These are phyloP conservation scores for Wickerhamiella qilinensis DNA, from an alignment of 805 yeast species.

Conservation along the genomic window DNA sequence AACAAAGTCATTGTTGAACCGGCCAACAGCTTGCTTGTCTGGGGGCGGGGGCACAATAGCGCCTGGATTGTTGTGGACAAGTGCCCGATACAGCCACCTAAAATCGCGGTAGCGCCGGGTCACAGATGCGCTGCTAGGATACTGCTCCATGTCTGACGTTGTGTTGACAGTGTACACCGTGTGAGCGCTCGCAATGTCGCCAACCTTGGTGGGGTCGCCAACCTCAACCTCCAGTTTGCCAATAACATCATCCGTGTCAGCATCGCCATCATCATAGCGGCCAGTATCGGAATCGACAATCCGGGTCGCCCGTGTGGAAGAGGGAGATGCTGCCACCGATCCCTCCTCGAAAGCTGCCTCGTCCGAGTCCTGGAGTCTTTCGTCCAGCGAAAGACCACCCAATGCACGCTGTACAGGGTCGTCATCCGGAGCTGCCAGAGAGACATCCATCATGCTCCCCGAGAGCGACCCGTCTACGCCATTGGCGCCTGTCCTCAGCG, in stretches of 20 bases:
- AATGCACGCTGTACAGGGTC: background rate
- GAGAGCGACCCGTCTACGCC: background rate
- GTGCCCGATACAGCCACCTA: slow-evolving; percentile 83
- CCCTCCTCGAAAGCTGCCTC: background rate
- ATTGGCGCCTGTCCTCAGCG: background rate
- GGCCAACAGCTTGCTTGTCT: slow-evolving; percentile 81
- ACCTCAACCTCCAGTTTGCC: background rate
- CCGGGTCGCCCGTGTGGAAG: background rate
- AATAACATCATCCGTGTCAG: slow-evolving; percentile 15
- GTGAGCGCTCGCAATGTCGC: slow-evolving; percentile 78
- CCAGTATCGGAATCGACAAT: background rate
- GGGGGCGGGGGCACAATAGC: slow-evolving; percentile 89
- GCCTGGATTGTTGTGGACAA: slow-evolving; percentile 80
- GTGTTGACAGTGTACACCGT: slow-evolving; percentile 72
- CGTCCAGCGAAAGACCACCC: background rate
- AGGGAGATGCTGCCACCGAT: background rate
- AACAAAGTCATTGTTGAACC: slow-evolving; percentile 79
- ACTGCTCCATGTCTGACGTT: slow-evolving; percentile 30
- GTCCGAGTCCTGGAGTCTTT: background rate
- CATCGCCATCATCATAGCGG: background rate
- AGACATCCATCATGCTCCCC: background rate
- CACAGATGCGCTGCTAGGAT: slow-evolving; percentile 32
- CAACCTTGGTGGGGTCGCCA: slow-evolving; percentile 29
- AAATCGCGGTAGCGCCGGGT: slow-evolving; percentile 83
- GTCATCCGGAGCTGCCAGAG: background rate